Base-by-base conservation (phyloP, 495 filamentous ascomycete genomes). In the Penicillium canescens region DNA sequence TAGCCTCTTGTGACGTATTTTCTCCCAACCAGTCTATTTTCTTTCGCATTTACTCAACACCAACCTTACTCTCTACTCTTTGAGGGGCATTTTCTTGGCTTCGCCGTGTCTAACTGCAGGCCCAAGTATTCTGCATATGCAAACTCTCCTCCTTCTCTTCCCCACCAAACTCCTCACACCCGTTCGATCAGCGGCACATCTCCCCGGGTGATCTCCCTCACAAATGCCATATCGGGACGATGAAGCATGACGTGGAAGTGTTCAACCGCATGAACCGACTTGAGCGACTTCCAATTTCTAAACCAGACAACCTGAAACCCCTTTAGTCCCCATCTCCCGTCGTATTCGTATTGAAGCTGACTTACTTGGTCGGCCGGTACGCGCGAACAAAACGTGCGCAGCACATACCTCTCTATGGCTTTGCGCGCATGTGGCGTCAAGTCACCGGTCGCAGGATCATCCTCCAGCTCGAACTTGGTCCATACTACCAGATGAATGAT, bases 191-290 rank as follows among this genome's bases (percentile, higher is more conserved):
- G 60, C 3, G 89, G 85, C 9, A 89, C 74, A 72, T 96, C 90
- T 4, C 87, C 88, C 24, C 80, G 69, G 2, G 91, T 95, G 57
- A 95, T 82, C 54, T 86, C 78, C 54, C 77, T 69, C 31, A 96
- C 62, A 54, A 92, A 90, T 33, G 72, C 79, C 42, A 75, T 74
- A 63, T 90, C 84, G 4, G 91, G 86, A 43, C 88, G 78, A 68
- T 82, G 86, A 40, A 96, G 73, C 89, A 96, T 92, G 63, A 96
- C 88, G 69, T 96, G 91, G 69, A 96, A 94, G 63, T 96, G 91
- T 76, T 96, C 91, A n/a, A 96, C 81, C n/a, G 87, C 82, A 55
- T 90, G 82, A 11, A 96, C 81, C 3, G 83, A 88, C 69, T 96
- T 95, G 54, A 96, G 72, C 3, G 79, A 80, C 46, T 74, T 78